Conservation (phyloP, 306 rosid genomes). For the Cyamopsis tetragonoloba region DNA sequence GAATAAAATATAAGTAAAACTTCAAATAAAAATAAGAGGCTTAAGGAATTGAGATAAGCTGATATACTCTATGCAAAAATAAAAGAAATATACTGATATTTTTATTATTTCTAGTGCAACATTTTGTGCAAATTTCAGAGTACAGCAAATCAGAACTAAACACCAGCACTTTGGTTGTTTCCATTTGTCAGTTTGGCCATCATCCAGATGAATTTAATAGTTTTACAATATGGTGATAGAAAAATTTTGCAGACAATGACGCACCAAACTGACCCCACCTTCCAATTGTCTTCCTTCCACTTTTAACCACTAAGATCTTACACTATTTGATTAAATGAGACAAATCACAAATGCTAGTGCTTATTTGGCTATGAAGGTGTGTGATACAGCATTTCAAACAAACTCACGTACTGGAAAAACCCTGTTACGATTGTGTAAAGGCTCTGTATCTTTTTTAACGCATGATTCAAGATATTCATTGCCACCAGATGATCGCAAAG, state of each 20-base stretch:
- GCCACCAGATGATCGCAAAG: neutral
- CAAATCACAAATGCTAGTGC: neutral
- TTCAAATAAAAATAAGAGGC: neutral
- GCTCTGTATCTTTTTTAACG: neutral
- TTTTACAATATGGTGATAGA: neutral
- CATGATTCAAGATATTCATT: neutral
- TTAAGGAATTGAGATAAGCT: neutral
- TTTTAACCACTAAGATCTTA: neutral
- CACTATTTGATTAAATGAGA: neutral
- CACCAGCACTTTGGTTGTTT: neutral
- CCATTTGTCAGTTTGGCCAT: neutral
- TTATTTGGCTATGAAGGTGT: neutral
- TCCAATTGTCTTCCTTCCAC: slow-evolving; percentile 3
- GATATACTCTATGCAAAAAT: neutral
- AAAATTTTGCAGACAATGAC: neutral
- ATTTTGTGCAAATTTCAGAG: neutral
- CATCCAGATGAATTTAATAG: neutral
- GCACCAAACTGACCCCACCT: neutral
- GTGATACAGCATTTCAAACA: neutral
- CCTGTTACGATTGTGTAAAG: neutral
- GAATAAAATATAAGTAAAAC: neutral
- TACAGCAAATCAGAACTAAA: neutral
- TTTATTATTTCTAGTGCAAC: neutral
- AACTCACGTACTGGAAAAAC: neutral
- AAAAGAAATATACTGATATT: neutral